A percentile compares a stretch with the other conserved stretches of the same genome.
Evolutionary conservation across 108 stramenopile genomes (phyloP).

Genomic region (Aurantiochytrium sp.): DNA sequence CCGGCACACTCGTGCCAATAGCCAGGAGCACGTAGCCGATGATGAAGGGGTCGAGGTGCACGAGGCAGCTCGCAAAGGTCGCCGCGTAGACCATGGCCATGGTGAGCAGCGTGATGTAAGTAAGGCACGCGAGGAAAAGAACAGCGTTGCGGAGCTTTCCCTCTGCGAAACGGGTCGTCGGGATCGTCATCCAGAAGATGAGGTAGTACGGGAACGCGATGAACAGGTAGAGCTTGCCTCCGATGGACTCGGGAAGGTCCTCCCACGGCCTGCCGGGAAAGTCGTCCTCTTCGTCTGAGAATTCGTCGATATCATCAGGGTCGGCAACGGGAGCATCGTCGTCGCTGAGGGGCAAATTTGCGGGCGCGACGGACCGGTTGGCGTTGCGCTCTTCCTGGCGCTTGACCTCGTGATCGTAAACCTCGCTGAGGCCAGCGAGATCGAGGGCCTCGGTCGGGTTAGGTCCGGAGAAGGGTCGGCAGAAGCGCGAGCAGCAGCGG

Average conservation of each 20-base stretch:
- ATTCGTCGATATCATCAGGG: neutral
- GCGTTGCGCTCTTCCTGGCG: neutral
- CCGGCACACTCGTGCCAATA: conserved; percentile 20
- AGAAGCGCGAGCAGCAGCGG: neutral
- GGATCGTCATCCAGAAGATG: conserved; percentile 34
- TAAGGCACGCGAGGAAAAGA: conserved; percentile 38
- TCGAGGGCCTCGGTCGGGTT: too few species aligned
- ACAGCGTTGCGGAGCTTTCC: conserved; percentile 25
- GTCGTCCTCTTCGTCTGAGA: neutral
- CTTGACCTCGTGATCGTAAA: too few species aligned
- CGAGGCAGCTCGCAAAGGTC: conserved; percentile 24
- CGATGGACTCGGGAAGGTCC: neutral
- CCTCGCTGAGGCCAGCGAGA: neutral
- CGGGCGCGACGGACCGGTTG: neutral
- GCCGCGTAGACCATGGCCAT: conserved; percentile 46
- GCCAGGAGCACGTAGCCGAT: conserved; percentile 28
- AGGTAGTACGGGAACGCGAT: conserved; percentile 12
- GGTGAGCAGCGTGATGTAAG: conserved; percentile 44
- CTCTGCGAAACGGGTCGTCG: neutral
- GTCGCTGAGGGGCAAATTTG: neutral
- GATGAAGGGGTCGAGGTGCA: conserved; percentile 6
- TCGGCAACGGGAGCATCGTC: neutral
- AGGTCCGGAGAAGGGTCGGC: too few species aligned
- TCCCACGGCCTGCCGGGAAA: neutral
- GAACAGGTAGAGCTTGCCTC: neutral